Evolutionary conservation across 768 basidiomycete genomes (phyloP), one percentile per base, ranked within the genome.

Genomic region (Phaeolepiota aurea): DNA sequence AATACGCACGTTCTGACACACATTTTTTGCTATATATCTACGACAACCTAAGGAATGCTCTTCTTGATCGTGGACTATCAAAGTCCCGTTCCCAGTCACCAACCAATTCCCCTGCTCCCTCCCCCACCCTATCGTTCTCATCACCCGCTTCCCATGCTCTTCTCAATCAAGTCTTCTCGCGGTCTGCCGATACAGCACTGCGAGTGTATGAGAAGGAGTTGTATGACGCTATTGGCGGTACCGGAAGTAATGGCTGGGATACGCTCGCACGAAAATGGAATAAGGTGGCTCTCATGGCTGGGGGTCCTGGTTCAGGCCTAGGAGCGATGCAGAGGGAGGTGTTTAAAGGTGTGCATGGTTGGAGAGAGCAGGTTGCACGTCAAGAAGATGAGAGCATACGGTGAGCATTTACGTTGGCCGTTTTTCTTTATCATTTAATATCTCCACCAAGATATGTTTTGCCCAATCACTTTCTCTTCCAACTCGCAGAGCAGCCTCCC

Each of bases 1-100:
- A 74, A 40, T 99, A 98, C 55, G 96, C 96, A 1, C 83, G 91
- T 20, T 88, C 90, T 1, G 96, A 99, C 58, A 99, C 94, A 0
- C 96, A 98, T 59, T 98, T 86, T 64, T 74, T 99, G 2, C 68
- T 99, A 20, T 89, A 77, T 62, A 81, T 97, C 52, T 97, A 92
- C 59, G 92, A 97, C 62, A 77, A 81, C 49, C 76, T 98, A 3
- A 85, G 91, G 10, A 85, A 87, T 54, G 82, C 84, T 1, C 82
- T 96, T 9, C 66, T 93, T n/a, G 81, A 85, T 54, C 76, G 76
- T n/a, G 62, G 59, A n/a, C 53, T 57, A 42, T 74, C 67, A 10
- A 59, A 51, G 12, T 72, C 74, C 2, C 62, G 61, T 35, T 62
- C 68, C 0, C 61, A 62, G 30, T 65, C 63, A 28, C 65, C 59